Base-by-base conservation (phyloP, 371 early-diverging fungal species). In the Actinomucor elegans region DNA sequence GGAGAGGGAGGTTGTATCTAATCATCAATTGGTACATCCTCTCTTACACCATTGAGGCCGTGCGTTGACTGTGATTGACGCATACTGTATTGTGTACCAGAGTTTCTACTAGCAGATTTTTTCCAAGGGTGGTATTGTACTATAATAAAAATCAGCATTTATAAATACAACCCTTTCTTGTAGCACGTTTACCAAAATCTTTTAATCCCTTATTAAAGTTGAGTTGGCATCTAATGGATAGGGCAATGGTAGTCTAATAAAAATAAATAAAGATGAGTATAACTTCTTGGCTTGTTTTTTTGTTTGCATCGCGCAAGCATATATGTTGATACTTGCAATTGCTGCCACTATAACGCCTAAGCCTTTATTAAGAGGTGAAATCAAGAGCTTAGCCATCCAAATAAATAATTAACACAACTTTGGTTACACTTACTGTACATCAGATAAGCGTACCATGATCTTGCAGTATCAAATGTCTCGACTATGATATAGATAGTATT, bases 141-240 rank as follows among this genome's bases (percentile, higher is more conserved):
- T 41, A 41, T 41, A 26, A n/a, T 8, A 41, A 5, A 18, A 24
- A n/a, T n/a, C n/a, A n/a, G n/a, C n/a, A n/a, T n/a, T 12, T 2
- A 24, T 41, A 14, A 26, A 3, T n/a, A 23, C 14, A 41, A 2
- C 4, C n/a, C 11, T 41, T 4, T n/a, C 38, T 21, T 21, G 0
- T 0, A 5, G 17, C 4, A 20, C 12, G 5, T 28, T 24, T 45
- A 55, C 56, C 56, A 26, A 32, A 32, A 10, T 33, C 35, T 48
- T 55, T 40, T 33, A 55, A 33, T 1, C 56, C 56, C n/a, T 33
- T 48, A n/a, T 48, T 40, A 17, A 48, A 55, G 38, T 55, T 55
- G 5, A 48, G 15, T 28, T 27, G 24, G 3, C 41, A 40, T 20
- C 12, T 32, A 20, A 42, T n/a, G 5, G 52, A 4, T 14, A 51